A percentile compares a stretch with the other conserved stretches of the same genome.
phyloP scores from a whole-genome alignment of 208 protist species.

The Crithidia thermophila region DNA sequence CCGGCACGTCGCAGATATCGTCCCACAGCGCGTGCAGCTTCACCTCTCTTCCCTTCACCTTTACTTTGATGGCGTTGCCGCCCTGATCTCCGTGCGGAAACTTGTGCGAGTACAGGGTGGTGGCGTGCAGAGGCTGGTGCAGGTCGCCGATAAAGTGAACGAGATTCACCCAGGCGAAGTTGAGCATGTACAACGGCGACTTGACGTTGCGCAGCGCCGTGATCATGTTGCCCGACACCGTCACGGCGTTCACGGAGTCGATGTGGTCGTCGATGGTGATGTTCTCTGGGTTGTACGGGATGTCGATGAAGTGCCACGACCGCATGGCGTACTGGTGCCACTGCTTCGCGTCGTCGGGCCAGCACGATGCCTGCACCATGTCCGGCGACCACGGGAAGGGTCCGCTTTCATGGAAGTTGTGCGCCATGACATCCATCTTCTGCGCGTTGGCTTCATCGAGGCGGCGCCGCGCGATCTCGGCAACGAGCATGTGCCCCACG shows the following conservation, averaged over 20 bases:
- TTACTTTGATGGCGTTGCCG: constrained; percentile 65
- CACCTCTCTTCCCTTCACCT: constrained; percentile 21
- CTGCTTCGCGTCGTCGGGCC: constrained; percentile 79
- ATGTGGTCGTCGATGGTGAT: constrained; percentile 32
- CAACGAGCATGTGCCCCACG: constrained; percentile 85
- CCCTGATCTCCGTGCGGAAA: constrained; percentile 74
- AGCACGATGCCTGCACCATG: constrained; percentile 79
- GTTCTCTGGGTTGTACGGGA: constrained; percentile 63
- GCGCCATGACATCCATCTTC: constrained; percentile 37
- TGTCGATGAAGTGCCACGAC: constrained; percentile 79
- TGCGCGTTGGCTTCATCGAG: constrained; percentile 34
- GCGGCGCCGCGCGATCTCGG: constrained; percentile 72
- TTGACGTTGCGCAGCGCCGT: constrained; percentile 5
- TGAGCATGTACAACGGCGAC: constrained; percentile 47
- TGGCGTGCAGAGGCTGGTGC: constrained; percentile 85
- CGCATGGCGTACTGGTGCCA: constrained; percentile 65
- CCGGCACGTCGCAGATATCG: constrained; percentile 51
- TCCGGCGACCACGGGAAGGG: constrained; percentile 62
- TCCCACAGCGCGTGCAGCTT: constrained; percentile 88
- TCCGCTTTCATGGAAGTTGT: constrained; percentile 46
- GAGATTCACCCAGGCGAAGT: constrained; percentile 76
- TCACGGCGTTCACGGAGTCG: constrained; percentile 24
- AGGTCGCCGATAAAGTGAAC: constrained; percentile 87
- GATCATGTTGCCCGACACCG: constrained; percentile 26
- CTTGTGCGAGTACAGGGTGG: constrained; percentile 35